Conservation (phyloP, 1,139 yeast species). For the Lodderomyces parapsilosis region DNA sequence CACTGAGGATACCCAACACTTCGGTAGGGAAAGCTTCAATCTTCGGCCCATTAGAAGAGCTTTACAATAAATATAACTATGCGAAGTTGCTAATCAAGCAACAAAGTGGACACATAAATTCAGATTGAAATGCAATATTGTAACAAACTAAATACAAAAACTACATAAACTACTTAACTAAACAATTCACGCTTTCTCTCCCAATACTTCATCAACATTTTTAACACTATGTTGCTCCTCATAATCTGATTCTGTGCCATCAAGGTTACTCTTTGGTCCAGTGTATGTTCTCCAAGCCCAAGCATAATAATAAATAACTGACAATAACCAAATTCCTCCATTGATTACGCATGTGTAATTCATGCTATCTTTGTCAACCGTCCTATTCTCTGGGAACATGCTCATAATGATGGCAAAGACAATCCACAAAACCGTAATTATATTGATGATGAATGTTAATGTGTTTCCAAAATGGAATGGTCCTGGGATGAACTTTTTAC, state of each 20-base stretch:
- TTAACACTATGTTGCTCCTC: constrained; percentile 44
- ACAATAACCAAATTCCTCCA: constrained; percentile 33
- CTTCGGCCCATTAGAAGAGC: too few species aligned
- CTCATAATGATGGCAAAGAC: constrained; percentile 31
- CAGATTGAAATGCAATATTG: too few species aligned
- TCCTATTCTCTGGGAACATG: constrained; percentile 36
- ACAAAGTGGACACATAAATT: too few species aligned
- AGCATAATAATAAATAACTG: constrained; percentile 26
- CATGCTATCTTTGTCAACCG: constrained; percentile 30
- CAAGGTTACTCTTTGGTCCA: constrained; percentile 48
- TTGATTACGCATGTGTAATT: constrained; percentile 35
- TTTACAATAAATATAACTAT: too few species aligned
- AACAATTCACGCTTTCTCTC: constrained; percentile 18
- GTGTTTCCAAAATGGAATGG: constrained; percentile 56
- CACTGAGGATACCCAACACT: too few species aligned
- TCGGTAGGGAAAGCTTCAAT: too few species aligned
- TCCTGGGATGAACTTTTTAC: constrained; percentile 56
- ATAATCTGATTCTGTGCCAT: constrained; percentile 28
- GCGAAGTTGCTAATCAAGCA: too few species aligned
- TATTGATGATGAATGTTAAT: constrained; percentile 37
- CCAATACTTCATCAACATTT: constrained; percentile 39
- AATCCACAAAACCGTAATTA: constrained; percentile 26
- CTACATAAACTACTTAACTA: neutral
- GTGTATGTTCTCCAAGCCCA: constrained; percentile 27
- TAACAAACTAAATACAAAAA: neutral